Percentiles rank a stretch among this genome's conserved stretches.
Evolutionary conservation across 2,329 filamentous ascomycete species (phyloP).

Genomic region (Fusarium papillatum): DNA sequence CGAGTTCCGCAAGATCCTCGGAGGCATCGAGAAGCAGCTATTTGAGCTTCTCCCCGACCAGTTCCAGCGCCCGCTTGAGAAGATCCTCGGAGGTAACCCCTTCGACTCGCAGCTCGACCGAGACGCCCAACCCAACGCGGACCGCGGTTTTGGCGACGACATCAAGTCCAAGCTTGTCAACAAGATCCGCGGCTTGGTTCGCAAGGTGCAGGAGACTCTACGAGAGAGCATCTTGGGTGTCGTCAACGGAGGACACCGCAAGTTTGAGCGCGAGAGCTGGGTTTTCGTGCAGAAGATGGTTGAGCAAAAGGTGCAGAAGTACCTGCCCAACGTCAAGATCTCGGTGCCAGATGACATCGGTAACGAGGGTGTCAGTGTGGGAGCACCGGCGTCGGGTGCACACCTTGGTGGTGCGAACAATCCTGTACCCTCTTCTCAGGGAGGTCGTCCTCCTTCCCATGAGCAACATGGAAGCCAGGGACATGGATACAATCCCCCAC

Average conservation of each 20-base stretch:
- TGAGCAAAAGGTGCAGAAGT: conserved; percentile 60
- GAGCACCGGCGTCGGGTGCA: conserved; percentile 48
- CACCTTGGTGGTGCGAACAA: conserved; percentile 51
- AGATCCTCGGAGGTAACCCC: conserved; percentile 61
- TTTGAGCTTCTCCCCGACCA: conserved; percentile 59
- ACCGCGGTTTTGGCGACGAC: conserved; percentile 58
- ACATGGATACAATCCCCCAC: conserved; percentile 31
- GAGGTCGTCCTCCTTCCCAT: conserved; percentile 22
- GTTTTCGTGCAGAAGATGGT: conserved; percentile 61
- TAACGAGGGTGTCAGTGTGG: conserved; percentile 60
- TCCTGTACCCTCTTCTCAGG: conserved; percentile 38
- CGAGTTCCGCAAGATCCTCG: conserved; percentile 60
- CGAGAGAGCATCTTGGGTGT: conserved; percentile 58
- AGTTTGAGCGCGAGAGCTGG: conserved; percentile 61
- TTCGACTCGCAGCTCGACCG: conserved; percentile 59
- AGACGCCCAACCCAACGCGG: conserved; percentile 44
- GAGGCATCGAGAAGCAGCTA: conserved; percentile 59
- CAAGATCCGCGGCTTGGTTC: conserved; percentile 59
- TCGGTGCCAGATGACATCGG: conserved; percentile 61
- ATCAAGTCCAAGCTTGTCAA: conserved; percentile 58
- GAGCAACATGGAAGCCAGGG: background rate
- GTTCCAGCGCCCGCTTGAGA: conserved; percentile 59
- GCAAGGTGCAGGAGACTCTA: conserved; percentile 60
- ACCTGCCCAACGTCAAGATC: conserved; percentile 60
- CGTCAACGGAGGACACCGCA: conserved; percentile 61